Conservation (phyloP, 129 eudicot species). For the Artemisia annua region DNA sequence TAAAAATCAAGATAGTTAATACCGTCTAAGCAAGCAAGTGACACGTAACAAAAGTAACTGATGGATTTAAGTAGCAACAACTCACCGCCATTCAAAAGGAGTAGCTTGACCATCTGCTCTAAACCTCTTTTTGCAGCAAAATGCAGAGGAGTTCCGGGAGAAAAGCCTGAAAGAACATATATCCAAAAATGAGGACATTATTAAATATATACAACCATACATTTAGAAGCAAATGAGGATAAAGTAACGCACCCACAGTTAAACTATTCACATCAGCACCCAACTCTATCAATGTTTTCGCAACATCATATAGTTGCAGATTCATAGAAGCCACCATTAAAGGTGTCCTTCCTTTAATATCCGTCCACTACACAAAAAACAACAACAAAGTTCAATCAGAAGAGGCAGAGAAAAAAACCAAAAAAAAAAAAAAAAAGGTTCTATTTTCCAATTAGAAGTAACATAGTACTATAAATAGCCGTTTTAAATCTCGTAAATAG, state of each 20-base stretch:
- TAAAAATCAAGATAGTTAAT: conserved; percentile 31
- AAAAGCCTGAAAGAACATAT: conserved; percentile 50
- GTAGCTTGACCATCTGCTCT: conserved; percentile 72
- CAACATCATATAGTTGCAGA: conserved; percentile 60
- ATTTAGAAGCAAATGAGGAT: conserved; percentile 1
- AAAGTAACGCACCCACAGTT: conserved; percentile 51
- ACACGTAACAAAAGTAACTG: no score
- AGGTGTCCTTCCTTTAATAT: conserved; percentile 90
- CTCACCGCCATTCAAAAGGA: conserved; percentile 84
- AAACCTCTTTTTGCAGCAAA: conserved; percentile 97
- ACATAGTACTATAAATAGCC: no score
- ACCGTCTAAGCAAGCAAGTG: background rate
- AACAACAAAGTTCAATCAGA: conserved; percentile 2
- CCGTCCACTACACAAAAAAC: conserved; percentile 65
- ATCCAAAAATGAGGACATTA: no score
- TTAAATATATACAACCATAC: no score
- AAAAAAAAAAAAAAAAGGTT: no score
- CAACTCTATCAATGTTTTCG: conserved; percentile 75
- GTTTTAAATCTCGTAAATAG: no score
- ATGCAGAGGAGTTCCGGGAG: conserved; percentile 89
- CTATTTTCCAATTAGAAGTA: no score
- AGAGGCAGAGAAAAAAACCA: no score
- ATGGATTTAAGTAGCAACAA: conserved; percentile 12
- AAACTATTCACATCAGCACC: conserved; percentile 91
- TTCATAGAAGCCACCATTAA: conserved; percentile 78